A percentile compares a stretch with the other conserved stretches of the same genome.
Evolutionary conservation across 2,329 filamentous ascomycete species (phyloP).

Genomic region (Colletotrichum lupini): DNA sequence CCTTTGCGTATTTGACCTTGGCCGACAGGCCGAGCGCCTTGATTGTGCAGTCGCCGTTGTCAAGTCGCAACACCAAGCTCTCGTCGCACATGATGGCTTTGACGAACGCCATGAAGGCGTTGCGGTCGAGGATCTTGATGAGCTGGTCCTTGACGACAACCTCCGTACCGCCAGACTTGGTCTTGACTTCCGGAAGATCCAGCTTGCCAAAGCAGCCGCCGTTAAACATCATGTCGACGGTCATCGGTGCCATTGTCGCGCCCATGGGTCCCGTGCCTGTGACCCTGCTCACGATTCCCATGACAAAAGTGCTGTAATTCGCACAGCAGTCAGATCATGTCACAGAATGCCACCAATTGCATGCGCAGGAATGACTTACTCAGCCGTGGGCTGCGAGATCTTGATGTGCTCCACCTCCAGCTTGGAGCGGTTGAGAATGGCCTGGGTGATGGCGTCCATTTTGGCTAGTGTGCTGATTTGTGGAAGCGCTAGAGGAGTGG

Average conservation of each 20-base stretch:
- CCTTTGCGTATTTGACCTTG: constrained; percentile 41
- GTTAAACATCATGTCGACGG: constrained; percentile 44
- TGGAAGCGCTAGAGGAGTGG: constrained; percentile 6
- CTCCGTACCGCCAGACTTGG: constrained; percentile 42
- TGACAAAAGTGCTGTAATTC: constrained; percentile 42
- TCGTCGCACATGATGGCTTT: constrained; percentile 44
- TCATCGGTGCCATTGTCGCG: constrained; percentile 44
- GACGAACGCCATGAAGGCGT: constrained; percentile 44
- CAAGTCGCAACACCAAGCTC: constrained; percentile 42
- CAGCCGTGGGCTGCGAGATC: constrained; percentile 43
- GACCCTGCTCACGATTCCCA: constrained; percentile 44
- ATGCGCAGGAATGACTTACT: constrained; percentile 41
- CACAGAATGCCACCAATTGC: not conserved
- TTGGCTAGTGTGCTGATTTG: constrained; percentile 18
- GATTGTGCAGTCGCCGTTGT: constrained; percentile 43
- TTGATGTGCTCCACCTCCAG: constrained; percentile 44
- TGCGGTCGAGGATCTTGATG: constrained; percentile 44
- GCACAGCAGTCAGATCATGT: constrained; percentile 8
- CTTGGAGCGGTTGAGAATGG: constrained; percentile 42
- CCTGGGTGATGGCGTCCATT: constrained; percentile 44
- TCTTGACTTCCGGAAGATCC: constrained; percentile 43
- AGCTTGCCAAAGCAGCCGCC: constrained; percentile 44
- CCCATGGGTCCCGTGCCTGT: constrained; percentile 44
- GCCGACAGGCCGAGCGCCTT: constrained; percentile 40
- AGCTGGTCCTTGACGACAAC: constrained; percentile 42